Evolutionary conservation across 106 monocot species (phyloP), one percentile per base, ranked within the genome.

Genomic region (Apostasia ramifera): DNA sequence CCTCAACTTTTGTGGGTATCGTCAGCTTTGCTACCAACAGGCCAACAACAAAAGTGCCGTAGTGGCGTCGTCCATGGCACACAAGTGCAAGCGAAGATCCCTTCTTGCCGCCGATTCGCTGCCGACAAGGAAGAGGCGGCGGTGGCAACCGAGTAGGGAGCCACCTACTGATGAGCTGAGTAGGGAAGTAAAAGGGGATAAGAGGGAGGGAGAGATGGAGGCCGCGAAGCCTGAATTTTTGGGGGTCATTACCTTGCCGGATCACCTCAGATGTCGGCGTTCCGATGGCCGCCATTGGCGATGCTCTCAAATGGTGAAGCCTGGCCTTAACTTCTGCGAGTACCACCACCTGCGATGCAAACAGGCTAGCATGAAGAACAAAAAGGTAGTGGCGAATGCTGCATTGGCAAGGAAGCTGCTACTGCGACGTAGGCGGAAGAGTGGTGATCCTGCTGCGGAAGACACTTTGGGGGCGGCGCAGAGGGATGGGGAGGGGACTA

Each of bases 281-380:
- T 49, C 78, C 61, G 85, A 85, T 71, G 85, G 85, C 57, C 77
- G 81, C 8, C 45, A 53, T 4, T 85, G 85, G 85, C 73, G 81
- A 0, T 85, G 85, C 78, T 55, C 71, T 4, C 70, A 52, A 44
- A 60, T 67, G n/a, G 71, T 74, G 13, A 42, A 74, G 48, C 65
- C 62, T 13, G 58, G 68, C 11, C 40, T 63, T 47, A 58, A 8
- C 66, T 77, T 77, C 74, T 85, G 85, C 75, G 61, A 71, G 52
- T 71, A 81, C 49, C 85, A 85, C 47, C 51, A 11, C 66, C 69
- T 46, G 55, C 66, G 67, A 54, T 64, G 59, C 38, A 67, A 58
- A 59, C 10, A 14, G 7, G 61, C 53, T 10, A 44, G n/a, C 62
- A 3, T 1, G 38, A 61, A 70, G 63, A 45, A 15, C 65, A 55